A percentile compares a stretch with the other conserved stretches of the same genome.
Conservation (phyloP, 1,139 yeast genomes). For the Yamadazyma kanchanaburiensis region DNA sequence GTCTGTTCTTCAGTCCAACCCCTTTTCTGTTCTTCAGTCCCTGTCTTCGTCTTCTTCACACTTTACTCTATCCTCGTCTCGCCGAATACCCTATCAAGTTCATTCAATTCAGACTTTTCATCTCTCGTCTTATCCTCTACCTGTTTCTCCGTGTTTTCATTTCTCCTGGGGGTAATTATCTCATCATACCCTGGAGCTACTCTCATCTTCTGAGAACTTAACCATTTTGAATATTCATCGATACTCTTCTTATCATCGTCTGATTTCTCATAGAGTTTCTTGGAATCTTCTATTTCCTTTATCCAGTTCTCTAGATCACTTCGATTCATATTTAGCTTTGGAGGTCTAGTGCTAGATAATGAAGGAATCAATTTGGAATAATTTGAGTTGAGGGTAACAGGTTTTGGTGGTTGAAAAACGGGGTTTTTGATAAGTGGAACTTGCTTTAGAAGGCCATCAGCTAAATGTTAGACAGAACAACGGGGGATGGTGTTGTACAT, state of each 20-base stretch:
- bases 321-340: constrained; percentile 28
- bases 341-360: constrained; percentile 33
- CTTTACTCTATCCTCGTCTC: not conserved
- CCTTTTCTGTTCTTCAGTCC: no score
- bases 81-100: constrained; percentile 31
- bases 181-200: constrained; percentile 44
- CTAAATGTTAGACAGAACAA: constrained; percentile 19
- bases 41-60: constrained; percentile 12
- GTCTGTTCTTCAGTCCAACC: no score
- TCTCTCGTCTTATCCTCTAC: not conserved
- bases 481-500: constrained; percentile 8
- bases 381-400: constrained; percentile 51
- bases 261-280: constrained; percentile 9
- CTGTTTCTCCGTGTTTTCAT: constrained; percentile 6
- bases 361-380: constrained; percentile 42
- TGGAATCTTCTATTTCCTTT: constrained; percentile 20
- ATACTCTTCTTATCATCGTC: constrained; percentile 12
- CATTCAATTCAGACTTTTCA: constrained; percentile 16
- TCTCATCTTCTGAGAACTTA: constrained; percentile 27
- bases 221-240: constrained; percentile 29
- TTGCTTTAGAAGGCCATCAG: constrained; percentile 50
- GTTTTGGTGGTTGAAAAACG: constrained; percentile 52
- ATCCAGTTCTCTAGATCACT: constrained; percentile 30
- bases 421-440: constrained; percentile 61
- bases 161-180: constrained; percentile 32